Base-by-base conservation (phyloP, 2,329 filamentous ascomycete genomes). In the Clarireedia monteithiana region DNA sequence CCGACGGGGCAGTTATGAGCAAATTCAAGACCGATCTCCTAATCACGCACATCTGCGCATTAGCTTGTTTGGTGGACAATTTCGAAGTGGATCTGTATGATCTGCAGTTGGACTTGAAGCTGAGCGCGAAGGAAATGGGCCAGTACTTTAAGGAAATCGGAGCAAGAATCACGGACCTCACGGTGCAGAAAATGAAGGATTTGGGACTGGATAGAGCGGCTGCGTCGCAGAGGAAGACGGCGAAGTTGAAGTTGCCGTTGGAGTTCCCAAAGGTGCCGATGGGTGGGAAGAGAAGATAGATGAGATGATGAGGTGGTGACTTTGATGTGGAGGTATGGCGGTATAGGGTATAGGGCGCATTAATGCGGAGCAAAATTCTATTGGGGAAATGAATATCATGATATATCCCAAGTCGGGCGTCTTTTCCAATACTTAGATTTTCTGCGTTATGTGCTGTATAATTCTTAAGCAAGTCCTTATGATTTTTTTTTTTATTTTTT, bases 141-240 rank as follows among this genome's bases (percentile, higher is more conserved):
- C 79, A 83, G 66, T 91, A 90, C 69, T 91, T 88, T 69, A 73
- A 75, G 48, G 89, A 92, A 70, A 84, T 94, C 61, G 89, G 89
- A 23, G 88, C 85, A 30, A 81, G 77, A 63, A 77, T 89, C 36
- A 66, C 57, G 17, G 61, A 69, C 27, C 71, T 76, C 12, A 76
- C 73, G 4, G 77, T 78, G 50, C 69, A 67, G 17, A 76, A 80
- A 55, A 67, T 70, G 49, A 68, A 69, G 30, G 82, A 78, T 68
- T 73, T 76, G 62, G 76, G 80, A 57, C 77, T 84, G 62, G 80
- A 79, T 34, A 84, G 84, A 68, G 80, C 81, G 1, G 78, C 82
- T 65, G 79, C 78, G 4, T 70, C 72, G 20, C 82, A 82, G 55
- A 82, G 83, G 59, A 78, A 79, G 58, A 73, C 91, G 50, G 91